Conservation (phyloP, 129 eudicot species). For the Sambucus nigra region DNA sequence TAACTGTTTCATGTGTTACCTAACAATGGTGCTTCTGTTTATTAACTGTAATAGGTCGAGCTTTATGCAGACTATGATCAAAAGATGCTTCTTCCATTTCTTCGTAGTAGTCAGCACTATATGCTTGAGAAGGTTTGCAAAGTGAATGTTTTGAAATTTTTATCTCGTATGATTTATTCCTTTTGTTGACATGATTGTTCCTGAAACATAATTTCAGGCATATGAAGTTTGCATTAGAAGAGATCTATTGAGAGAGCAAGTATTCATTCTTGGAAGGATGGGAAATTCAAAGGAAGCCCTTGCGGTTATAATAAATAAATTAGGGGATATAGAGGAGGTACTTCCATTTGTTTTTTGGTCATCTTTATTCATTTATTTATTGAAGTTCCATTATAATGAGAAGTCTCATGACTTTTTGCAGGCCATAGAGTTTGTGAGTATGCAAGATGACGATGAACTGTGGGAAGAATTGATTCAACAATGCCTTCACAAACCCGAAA, state of each 20-base stretch:
- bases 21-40: conserved; percentile 10
- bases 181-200: conserved; percentile 13
- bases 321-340: conserved; percentile 91
- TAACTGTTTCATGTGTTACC: neutral
- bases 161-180: neutral
- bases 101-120: conserved; percentile 94
- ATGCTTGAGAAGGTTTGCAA: conserved; percentile 77
- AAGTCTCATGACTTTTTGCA: conserved; percentile 19
- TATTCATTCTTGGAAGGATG: conserved; percentile 94
- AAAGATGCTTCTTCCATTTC: conserved; percentile 90
- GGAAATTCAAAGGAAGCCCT: conserved; percentile 87
- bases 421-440: conserved; percentile 92
- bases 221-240: conserved; percentile 75
- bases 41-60: conserved; percentile 59
- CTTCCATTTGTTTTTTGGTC: neutral
- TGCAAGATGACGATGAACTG: conserved; percentile 95
- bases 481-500: conserved; percentile 83
- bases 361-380: conserved; percentile 4
- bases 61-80: conserved; percentile 82
- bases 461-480: conserved; percentile 96
- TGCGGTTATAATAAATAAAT: conserved; percentile 70
- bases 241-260: conserved; percentile 77
- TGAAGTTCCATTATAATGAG: neutral
- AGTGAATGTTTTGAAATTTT: neutral
- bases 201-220: conserved; percentile 46